Evolutionary conservation across 441 rosid genomes (phyloP), one percentile per base, ranked within the genome.

Genomic region (Pelargonium cotyledonis): DNA sequence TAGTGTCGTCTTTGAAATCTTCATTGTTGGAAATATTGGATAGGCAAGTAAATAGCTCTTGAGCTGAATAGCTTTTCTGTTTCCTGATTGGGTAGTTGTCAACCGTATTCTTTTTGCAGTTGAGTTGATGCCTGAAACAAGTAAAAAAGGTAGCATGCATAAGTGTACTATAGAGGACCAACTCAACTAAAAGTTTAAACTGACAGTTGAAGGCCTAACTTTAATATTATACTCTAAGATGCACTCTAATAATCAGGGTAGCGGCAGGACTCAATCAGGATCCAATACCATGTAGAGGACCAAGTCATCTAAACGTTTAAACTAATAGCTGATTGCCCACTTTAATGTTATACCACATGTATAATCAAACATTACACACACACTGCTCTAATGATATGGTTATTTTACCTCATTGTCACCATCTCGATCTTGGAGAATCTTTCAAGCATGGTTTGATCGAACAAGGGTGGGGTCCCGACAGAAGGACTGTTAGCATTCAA

Each of bases 381-480:
- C 43, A 40, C 43, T 40, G 8, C 5, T 40, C 43, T 40, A 40
- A 40, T 40, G 43, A 8, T 40, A 40, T 40, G 9, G 16, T n/a
- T 51, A 12, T 3, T 49, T 68, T 90, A 92, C 99, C 94, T 92
- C 77, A 58, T 73, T 38, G 86, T 76, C 78, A 92, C 85, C 76
- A 70, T 79, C 73, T 89, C 92, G 77, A 95, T 88, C 86, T 89
- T 95, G 66, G 89, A 78, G 73, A 95, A 92, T 80, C 88, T 87
- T 44, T 91, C 97, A 35, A 91, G 86, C 77, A 88, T 68, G 15
- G 85, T 70, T 38, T 82, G 94, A 87, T 91, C 96, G 69, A 81
- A 85, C 73, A 80, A 31, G 61, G 89, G 76, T 47, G 87, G 88
- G 71, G 91, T 83, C 77, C 96, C 98, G 67, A 92, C 79, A 21